Evolutionary conservation across 768 basidiomycete species (phyloP).

Genomic region (Lenzites betulinus): DNA sequence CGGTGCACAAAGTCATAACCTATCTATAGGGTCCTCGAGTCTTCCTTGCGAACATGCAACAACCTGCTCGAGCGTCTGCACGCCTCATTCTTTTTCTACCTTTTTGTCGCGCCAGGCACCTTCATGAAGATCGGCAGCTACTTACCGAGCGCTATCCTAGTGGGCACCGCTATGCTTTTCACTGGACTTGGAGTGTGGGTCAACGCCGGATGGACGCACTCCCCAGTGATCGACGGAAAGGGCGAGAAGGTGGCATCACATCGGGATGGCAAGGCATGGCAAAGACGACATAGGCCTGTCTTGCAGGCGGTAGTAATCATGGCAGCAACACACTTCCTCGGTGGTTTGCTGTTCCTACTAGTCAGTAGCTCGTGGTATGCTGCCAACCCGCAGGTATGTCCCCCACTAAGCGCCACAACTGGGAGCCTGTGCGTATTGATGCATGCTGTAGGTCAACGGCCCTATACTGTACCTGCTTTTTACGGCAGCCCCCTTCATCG

Average conservation of each 20-base stretch:
- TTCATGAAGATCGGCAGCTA: constrained; percentile 93
- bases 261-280: constrained; percentile 37
- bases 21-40: constrained; percentile 73
- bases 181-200: constrained; percentile 78
- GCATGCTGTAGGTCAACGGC: not conserved
- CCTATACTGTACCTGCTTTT: constrained; percentile 2
- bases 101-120: constrained; percentile 61
- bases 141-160: constrained; percentile 82
- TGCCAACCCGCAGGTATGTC: constrained; percentile 43
- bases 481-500: not conserved
- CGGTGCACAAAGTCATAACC: constrained; percentile 3
- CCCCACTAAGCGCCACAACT: too few species aligned
- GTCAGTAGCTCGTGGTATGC: constrained; percentile 50
- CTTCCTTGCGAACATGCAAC: constrained; percentile 85
- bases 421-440: too few species aligned
- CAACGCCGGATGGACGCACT: constrained; percentile 54
- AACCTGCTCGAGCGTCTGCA: constrained; percentile 96
- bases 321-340: constrained; percentile 55
- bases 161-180: constrained; percentile 86
- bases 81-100: constrained; percentile 97
- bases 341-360: constrained; percentile 50
- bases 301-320: constrained; percentile 55
- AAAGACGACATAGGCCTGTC: constrained; percentile 53
- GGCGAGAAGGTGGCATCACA: not conserved
- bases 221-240: not conserved